Percentiles rank a stretch among this genome's conserved stretches.
These are phyloP conservation scores for Ceraceosorus guamensis DNA, from an alignment of 1,284 basidiomycete species.

Conservation along the genomic window DNA sequence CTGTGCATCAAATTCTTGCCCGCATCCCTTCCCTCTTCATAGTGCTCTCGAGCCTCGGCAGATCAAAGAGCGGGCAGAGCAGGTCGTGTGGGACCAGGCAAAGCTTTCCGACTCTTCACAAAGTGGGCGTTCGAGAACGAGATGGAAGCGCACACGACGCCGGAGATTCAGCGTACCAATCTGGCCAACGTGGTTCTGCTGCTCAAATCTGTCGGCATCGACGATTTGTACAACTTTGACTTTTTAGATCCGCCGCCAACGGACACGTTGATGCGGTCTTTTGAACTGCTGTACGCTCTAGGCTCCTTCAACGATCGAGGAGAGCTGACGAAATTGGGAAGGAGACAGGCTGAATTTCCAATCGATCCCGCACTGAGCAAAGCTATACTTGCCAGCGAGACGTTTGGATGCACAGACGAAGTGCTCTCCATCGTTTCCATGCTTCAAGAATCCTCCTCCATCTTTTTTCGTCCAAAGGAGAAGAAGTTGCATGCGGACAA, in stretches of 20 bases:
- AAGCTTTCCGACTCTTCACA: slow-evolving; percentile 77
- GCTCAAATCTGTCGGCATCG: slow-evolving; percentile 60
- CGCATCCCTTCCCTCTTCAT: slow-evolving; percentile 19
- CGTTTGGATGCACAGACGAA: slow-evolving; percentile 93
- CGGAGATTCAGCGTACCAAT: slow-evolving; percentile 57
- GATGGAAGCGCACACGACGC: slow-evolving; percentile 58
- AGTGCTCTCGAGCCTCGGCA: slow-evolving; percentile 93
- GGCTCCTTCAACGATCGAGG: slow-evolving; percentile 94
- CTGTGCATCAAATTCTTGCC: too few relatives aligned
- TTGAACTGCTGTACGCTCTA: slow-evolving; percentile 88
- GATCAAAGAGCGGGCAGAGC: slow-evolving; percentile 95
- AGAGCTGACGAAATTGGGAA: slow-evolving; percentile 87
- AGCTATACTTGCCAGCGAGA: slow-evolving; percentile 88
- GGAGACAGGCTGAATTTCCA: slow-evolving; percentile 97
- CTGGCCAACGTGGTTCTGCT: slow-evolving; percentile 56
- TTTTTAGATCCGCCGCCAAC: slow-evolving; percentile 68
- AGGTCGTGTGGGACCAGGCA: slow-evolving; percentile 95
- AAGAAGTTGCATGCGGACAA: slow-evolving; percentile 61
- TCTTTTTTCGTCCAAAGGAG: slow-evolving; percentile 96
- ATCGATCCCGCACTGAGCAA: slow-evolving; percentile 97
- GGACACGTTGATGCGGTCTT: slow-evolving; percentile 91
- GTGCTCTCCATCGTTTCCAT: slow-evolving; percentile 94
- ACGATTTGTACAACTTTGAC: slow-evolving; percentile 60
- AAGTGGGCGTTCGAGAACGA: slow-evolving; percentile 62
- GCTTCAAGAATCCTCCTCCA: slow-evolving; percentile 86